Evolutionary conservation across 176 grass and related monocot species (phyloP).

Genomic region (Carex cristatella): DNA sequence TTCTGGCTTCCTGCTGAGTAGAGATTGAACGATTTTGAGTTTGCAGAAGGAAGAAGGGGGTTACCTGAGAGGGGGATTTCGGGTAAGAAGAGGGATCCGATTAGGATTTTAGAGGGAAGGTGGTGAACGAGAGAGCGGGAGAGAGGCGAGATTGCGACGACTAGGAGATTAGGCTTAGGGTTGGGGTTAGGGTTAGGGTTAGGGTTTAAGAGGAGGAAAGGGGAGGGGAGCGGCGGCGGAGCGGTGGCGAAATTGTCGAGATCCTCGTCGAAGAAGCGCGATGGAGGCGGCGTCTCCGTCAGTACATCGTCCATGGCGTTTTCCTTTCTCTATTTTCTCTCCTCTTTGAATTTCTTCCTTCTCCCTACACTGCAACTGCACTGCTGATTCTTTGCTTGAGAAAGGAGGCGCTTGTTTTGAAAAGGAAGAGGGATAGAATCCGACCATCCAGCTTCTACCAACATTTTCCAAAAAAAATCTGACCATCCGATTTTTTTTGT

Average conservation of each 20-base stretch:
- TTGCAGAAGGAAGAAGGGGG: not conserved
- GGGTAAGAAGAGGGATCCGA: constrained; percentile 58
- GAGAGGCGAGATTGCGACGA: constrained; percentile 56
- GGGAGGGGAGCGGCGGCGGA: constrained; percentile 20
- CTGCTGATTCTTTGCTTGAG: no score
- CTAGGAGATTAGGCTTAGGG: constrained; percentile 26
- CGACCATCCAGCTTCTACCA: no score
- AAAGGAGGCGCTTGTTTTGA: no score
- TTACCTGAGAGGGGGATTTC: constrained; percentile 44
- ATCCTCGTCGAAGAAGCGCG: constrained; percentile 43
- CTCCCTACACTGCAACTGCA: no score
- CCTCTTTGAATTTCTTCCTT: not conserved
- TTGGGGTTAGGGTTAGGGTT: not conserved
- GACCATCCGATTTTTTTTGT: no score
- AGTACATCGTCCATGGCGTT: constrained; percentile 37
- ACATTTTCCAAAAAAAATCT: no score
- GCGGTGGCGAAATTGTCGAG: constrained; percentile 40
- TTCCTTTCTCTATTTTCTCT: not conserved
- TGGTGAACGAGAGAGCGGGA: constrained; percentile 51
- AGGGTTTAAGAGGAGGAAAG: constrained; percentile 28
- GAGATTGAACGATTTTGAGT: constrained; percentile 48
- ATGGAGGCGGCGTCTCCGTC: constrained; percentile 38
- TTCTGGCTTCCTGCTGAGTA: constrained; percentile 35
- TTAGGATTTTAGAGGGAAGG: constrained; percentile 30
- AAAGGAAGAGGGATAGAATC: no score